Evolutionary conservation across 2,329 filamentous ascomycete genomes (phyloP).

Genomic region (Xenosphaeropsis pyriputrescens): DNA sequence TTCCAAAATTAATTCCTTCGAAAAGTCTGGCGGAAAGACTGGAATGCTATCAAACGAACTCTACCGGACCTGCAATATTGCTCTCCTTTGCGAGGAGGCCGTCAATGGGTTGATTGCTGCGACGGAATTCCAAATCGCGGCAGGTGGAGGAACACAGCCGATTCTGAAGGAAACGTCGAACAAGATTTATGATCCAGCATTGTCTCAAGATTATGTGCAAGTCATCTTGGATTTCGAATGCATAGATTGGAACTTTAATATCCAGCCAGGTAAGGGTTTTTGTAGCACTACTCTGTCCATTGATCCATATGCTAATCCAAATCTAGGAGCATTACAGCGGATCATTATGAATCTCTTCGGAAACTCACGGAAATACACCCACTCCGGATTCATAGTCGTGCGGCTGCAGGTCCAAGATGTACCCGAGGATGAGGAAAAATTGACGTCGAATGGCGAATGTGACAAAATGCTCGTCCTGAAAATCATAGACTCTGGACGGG

Average conservation of each 20-base stretch:
- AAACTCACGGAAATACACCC: constrained; percentile 46
- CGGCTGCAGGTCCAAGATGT: constrained; percentile 7
- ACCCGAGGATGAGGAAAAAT: constrained; percentile 1
- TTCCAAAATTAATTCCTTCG: constrained; percentile 33
- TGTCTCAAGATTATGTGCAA: constrained; percentile 4
- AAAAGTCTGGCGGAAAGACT: constrained; percentile 1
- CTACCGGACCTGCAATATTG: constrained; percentile 12
- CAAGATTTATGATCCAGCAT: neutral
- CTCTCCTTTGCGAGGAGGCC: constrained; percentile 14
- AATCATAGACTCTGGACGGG: constrained; percentile 43
- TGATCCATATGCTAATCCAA: neutral
- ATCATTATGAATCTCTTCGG: constrained; percentile 46
- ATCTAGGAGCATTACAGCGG: constrained; percentile 9
- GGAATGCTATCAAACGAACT: constrained; percentile 11
- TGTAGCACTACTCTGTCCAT: neutral
- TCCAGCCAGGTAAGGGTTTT: constrained; percentile 9
- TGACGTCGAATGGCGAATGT: neutral
- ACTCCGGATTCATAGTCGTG: constrained; percentile 31
- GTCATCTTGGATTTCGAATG: constrained; percentile 15
- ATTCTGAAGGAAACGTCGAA: neutral
- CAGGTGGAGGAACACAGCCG: neutral
- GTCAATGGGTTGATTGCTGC: constrained; percentile 16
- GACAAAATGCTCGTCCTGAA: constrained; percentile 3
- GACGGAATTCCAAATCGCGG: constrained; percentile 6
- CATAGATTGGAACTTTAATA: constrained; percentile 13